These are phyloP conservation scores for Toxoplasma gondii DNA, from an alignment of 169 alveolate genomes.

Conservation along the genomic window DNA sequence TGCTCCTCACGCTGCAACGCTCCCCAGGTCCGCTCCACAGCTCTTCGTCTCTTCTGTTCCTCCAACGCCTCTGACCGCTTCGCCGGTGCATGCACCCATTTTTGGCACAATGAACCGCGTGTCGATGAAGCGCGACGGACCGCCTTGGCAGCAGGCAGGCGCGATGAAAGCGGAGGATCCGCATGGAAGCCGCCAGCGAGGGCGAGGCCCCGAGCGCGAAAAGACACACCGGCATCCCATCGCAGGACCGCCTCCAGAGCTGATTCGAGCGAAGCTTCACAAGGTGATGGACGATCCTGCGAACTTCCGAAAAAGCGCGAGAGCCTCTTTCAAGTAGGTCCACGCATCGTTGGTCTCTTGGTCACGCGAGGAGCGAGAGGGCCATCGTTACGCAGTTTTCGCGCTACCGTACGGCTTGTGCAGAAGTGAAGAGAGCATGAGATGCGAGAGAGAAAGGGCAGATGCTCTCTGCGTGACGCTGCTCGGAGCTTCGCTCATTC, in stretches of 20 bases:
- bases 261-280: constrained; percentile 49
- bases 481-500: too few species aligned
- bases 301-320: constrained; percentile 43
- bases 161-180: neutral
- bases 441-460: neutral
- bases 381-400: neutral
- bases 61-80: neutral
- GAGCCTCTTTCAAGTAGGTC: constrained; percentile 49
- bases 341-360: neutral
- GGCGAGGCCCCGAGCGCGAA: neutral
- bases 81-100: neutral
- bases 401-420: neutral
- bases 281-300: constrained; percentile 44
- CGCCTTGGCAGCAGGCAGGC: too few species aligned
- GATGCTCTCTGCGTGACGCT: neutral
- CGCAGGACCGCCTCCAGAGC: constrained; percentile 56
- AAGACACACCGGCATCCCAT: neutral
- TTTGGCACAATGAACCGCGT: neutral
- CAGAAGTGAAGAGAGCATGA: neutral
- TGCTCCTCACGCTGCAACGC: neutral
- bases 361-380: neutral
- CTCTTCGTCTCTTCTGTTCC: neutral
- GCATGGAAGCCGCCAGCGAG: neutral
- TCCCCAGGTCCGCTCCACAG: neutral
- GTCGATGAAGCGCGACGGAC: too few species aligned